phyloP scores from a whole-genome alignment of 2,329 filamentous ascomycete genomes.

The Tolypocladium sp. region DNA sequence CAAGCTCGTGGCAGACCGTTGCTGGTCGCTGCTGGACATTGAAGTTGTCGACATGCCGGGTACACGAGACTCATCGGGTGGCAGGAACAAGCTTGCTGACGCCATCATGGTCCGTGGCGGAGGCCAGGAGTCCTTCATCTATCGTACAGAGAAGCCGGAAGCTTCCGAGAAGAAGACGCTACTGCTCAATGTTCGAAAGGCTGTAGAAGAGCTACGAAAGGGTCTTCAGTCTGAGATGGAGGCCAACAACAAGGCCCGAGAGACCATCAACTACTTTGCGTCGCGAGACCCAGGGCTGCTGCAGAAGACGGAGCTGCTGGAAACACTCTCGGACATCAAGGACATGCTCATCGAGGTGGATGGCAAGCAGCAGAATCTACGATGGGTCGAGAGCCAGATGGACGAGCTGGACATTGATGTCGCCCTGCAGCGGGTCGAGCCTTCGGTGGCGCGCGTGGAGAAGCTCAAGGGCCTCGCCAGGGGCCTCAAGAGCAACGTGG shows the following conservation, averaged over 20 bases:
- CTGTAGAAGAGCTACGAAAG: conserved; percentile 84
- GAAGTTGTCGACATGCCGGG: conserved; percentile 82
- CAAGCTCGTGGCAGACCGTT: conserved; percentile 86
- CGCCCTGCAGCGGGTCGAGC: conserved; percentile 80
- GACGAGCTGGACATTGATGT: conserved; percentile 96
- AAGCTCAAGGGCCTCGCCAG: conserved; percentile 72
- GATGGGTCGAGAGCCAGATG: conserved; percentile 91
- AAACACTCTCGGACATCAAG: conserved; percentile 68
- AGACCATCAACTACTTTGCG: conserved; percentile 80
- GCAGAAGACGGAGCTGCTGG: conserved; percentile 71
- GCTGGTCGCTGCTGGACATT: conserved; percentile 88
- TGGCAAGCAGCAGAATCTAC: conserved; percentile 89
- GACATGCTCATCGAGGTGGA: conserved; percentile 93
- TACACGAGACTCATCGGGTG: conserved; percentile 45
- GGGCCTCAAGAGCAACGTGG: conserved; percentile 72
- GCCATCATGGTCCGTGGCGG: conserved; percentile 83
- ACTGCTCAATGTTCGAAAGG: conserved; percentile 83
- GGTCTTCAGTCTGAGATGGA: conserved; percentile 79
- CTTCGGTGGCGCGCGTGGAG: conserved; percentile 75
- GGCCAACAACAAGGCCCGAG: conserved; percentile 72
- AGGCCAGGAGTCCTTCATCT: conserved; percentile 87
- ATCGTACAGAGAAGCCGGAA: conserved; percentile 77
- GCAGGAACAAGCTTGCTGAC: conserved; percentile 60
- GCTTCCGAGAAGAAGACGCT: conserved; percentile 70
- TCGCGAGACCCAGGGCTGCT: conserved; percentile 67